These are phyloP conservation scores for Aspergillus sp. DNA, from an alignment of 2,329 filamentous ascomycete species.

Conservation along the genomic window DNA sequence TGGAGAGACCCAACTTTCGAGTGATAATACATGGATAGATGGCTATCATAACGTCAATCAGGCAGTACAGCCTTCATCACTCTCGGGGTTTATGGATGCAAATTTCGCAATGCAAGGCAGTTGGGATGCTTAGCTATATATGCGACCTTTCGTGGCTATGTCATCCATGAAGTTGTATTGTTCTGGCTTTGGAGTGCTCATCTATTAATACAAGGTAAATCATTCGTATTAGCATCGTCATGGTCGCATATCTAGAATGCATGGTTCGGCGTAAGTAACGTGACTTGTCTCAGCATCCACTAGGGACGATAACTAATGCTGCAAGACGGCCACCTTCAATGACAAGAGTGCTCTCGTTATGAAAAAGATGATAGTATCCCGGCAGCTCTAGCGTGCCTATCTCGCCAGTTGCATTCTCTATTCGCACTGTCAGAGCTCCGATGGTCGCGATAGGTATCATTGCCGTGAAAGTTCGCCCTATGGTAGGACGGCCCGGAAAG, in stretches of 20 bases:
- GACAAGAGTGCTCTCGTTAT: background rate
- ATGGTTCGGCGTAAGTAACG: background rate
- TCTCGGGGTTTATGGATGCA: background rate
- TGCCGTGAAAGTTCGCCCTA: background rate
- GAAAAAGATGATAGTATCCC: background rate
- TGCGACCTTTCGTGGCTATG: background rate
- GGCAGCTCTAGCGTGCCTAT: background rate
- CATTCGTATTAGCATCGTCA: background rate
- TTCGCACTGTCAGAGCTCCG: background rate
- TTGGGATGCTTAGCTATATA: background rate
- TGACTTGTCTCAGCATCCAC: too few species aligned
- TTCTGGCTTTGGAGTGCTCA: background rate
- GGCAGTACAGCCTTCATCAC: background rate
- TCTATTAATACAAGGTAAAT: background rate
- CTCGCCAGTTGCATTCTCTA: background rate
- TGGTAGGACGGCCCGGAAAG: background rate
- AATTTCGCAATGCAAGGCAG: background rate
- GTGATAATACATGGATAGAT: background rate
- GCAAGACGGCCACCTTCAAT: background rate
- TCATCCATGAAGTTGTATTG: background rate
- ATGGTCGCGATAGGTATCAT: background rate
- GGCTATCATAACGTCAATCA: background rate
- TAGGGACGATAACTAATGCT: background rate
- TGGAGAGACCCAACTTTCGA: background rate
- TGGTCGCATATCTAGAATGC: background rate